phyloP scores from a whole-genome alignment of 768 basidiomycete species.

The Pisolithus albus region DNA sequence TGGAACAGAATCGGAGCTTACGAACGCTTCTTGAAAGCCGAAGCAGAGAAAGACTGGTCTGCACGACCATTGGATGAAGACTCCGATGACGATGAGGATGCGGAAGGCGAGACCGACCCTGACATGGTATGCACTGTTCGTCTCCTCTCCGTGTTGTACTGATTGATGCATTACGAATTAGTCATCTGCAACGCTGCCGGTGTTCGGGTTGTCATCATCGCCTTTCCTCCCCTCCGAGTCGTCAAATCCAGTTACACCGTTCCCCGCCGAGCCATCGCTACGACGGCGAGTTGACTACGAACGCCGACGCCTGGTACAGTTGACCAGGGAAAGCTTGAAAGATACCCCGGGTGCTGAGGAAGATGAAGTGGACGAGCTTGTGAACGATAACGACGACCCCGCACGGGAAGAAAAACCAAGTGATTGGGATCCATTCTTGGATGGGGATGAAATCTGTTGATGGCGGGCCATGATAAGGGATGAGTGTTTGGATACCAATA shows the following conservation, averaged over 20 bases:
- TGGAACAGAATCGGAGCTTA: constrained; percentile 25
- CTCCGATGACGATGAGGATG: constrained; percentile 15
- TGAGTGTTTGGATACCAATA: not conserved
- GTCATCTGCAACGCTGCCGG: constrained; percentile 24
- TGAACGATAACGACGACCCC: constrained; percentile 10
- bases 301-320: constrained; percentile 20
- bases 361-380: constrained; percentile 15
- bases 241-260: constrained; percentile 26
- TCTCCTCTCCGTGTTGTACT: not conserved
- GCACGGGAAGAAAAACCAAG: constrained; percentile 24
- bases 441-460: constrained; percentile 20
- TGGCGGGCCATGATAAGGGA: not conserved
- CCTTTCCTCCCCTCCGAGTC: constrained; percentile 14
- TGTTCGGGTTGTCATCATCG: constrained; percentile 20
- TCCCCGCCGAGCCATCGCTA: constrained; percentile 19
- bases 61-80: constrained; percentile 14
- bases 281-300: constrained; percentile 27
- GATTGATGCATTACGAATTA: not conserved
- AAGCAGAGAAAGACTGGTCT: constrained; percentile 22
- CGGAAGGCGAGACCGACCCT: constrained; percentile 22
- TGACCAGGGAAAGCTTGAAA: constrained; percentile 25
- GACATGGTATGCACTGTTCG: constrained; percentile 16
- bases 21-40: constrained; percentile 20
- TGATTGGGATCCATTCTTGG: constrained; percentile 26
- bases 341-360: constrained; percentile 20